Percentiles rank a stretch among this genome's conserved stretches.
Conservation (phyloP, 139 green algal species). For the Gonium pectorale region DNA sequence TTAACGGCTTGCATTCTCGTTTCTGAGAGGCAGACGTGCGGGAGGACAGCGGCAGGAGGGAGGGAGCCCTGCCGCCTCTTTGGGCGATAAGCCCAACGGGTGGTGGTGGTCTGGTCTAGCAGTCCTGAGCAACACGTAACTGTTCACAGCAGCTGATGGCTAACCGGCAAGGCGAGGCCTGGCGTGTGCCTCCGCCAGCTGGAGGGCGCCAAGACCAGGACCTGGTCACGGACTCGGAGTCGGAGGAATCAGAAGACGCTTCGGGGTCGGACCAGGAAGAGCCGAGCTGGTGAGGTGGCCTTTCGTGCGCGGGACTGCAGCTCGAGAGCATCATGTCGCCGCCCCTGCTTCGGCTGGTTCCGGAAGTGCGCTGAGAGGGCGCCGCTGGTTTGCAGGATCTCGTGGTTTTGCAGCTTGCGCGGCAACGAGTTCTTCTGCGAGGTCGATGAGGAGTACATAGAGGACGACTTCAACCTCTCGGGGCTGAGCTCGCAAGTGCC, state of each 20-base stretch:
- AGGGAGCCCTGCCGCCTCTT: too few relatives aligned
- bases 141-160: constrained; percentile 16
- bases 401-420: constrained; percentile 93
- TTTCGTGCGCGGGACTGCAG: too few relatives aligned
- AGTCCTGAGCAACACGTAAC: too few relatives aligned
- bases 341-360: too few relatives aligned
- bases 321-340: too few relatives aligned
- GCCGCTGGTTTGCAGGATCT: constrained; percentile 83
- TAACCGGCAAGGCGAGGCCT: constrained; percentile 2
- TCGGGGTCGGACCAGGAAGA: constrained; percentile 59
- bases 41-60: too few relatives aligned
- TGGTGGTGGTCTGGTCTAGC: too few relatives aligned
- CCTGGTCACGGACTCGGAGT: constrained; percentile 62
- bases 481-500: constrained; percentile 93
- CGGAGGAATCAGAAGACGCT: constrained; percentile 64
- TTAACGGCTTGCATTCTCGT: too few relatives aligned
- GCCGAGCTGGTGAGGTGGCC: constrained; percentile 71
- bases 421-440: constrained; percentile 94
- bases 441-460: constrained; percentile 89
- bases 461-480: constrained; percentile 98
- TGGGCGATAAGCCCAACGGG: too few relatives aligned
- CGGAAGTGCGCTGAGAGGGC: background rate
- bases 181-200: constrained; percentile 7
- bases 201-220: constrained; percentile 38
- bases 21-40: too few relatives aligned